A percentile compares a stretch with the other conserved stretches of the same genome.
phyloP scores from a whole-genome alignment of 176 grass and related monocot species.

The Triticum dicoccoides region DNA sequence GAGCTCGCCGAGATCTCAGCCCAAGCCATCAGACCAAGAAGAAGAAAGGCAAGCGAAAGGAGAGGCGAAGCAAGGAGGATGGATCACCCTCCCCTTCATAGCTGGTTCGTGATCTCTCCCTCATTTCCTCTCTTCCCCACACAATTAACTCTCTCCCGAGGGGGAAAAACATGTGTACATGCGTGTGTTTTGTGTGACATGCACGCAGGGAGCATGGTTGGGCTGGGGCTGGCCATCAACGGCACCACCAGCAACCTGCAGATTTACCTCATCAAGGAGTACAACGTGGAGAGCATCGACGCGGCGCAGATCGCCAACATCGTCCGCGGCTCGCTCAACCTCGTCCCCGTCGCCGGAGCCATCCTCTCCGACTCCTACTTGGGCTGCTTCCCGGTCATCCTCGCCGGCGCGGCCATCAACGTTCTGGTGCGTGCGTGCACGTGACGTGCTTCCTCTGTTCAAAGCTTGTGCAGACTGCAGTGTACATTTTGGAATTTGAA shows the following conservation, averaged over 20 bases:
- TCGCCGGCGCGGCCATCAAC: not conserved
- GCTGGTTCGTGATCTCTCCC: not conserved
- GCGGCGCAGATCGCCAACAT: not conserved
- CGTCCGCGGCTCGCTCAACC: conserved; percentile 4
- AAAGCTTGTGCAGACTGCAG: not conserved
- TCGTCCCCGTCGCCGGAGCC: conserved; percentile 11
- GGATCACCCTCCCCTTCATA: conserved; percentile 19
- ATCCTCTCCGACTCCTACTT: conserved; percentile 27
- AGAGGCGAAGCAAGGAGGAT: not conserved
- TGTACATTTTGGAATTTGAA: not conserved
- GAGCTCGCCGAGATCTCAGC: not conserved
- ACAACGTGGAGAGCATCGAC: conserved; percentile 26
- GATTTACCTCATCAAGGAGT: conserved; percentile 7
- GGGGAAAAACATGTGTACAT: not conserved
- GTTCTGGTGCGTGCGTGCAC: not conserved
- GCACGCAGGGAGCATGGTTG: not conserved
- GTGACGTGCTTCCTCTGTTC: not conserved
- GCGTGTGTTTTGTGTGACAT: not conserved
- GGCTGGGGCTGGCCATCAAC: conserved; percentile 11
- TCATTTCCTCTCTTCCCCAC: not conserved
- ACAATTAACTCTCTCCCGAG: not conserved
- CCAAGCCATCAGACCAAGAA: not conserved
- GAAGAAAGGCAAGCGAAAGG: not conserved
- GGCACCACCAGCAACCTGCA: conserved; percentile 17
- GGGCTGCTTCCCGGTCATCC: conserved; percentile 10